A percentile compares a stretch with the other conserved stretches of the same genome.
Conservation (phyloP, 257 asterid genomes). For the Mitragyna speciosa region DNA sequence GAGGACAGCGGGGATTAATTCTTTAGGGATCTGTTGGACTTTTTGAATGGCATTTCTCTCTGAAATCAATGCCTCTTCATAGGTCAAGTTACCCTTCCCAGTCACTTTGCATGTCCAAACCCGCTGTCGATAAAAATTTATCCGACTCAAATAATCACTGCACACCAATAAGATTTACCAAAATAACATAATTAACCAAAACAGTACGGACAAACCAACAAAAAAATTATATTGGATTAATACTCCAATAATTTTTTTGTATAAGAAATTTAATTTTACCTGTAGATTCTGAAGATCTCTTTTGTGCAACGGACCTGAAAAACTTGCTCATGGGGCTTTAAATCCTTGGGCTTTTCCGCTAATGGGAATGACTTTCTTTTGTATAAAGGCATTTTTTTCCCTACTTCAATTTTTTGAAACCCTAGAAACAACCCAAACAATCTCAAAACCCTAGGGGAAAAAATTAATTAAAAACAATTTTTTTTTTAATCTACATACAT, state of each 20-base stretch:
- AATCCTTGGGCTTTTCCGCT: slow-evolving; percentile 68
- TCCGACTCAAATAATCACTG: slow-evolving; percentile 86
- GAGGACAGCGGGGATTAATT: slow-evolving; percentile 61
- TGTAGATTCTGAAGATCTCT: slow-evolving; percentile 82
- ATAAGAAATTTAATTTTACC: slow-evolving; percentile 30
- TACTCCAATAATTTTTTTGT: too few species aligned
- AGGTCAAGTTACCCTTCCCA: slow-evolving; percentile 78
- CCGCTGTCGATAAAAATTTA: slow-evolving; percentile 64
- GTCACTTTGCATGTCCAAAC: slow-evolving; percentile 91
- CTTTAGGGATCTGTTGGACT: slow-evolving; percentile 61
- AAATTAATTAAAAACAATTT: background rate
- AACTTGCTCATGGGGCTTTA: slow-evolving; percentile 70
- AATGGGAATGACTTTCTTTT: slow-evolving; percentile 65
- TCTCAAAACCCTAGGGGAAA: slow-evolving; percentile 29
- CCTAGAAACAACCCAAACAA: slow-evolving; percentile 24
- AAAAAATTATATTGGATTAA: background rate
- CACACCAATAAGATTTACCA: background rate
- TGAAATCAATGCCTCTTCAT: slow-evolving; percentile 87
- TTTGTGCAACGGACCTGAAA: slow-evolving; percentile 80
- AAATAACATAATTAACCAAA: background rate
- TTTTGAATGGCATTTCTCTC: slow-evolving; percentile 66
- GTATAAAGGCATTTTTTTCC: slow-evolving; percentile 66
- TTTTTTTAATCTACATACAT: background rate
- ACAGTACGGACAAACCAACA: background rate
- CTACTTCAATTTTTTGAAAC: slow-evolving; percentile 36